Base-by-base conservation (phyloP, 2,329 filamentous ascomycete genomes). In the Pyricularia sp. region DNA sequence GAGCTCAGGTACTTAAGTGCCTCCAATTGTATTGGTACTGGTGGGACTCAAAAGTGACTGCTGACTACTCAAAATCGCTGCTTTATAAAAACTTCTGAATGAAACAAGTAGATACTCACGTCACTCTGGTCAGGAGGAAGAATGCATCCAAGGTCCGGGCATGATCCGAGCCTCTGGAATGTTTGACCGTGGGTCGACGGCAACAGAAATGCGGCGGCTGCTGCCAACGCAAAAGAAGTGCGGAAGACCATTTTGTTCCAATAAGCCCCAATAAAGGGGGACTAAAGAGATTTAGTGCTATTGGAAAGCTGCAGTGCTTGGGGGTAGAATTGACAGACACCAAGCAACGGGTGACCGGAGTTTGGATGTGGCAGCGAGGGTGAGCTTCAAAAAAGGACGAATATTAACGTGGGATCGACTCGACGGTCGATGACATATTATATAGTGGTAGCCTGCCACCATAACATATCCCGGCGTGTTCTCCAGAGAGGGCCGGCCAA, bases 41-140 rank as follows among this genome's bases (percentile, higher is more conserved):
- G 26, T 26, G 26, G 26, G 26, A 26, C 26, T 26, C 26, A 26
- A 26, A 26, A 26, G 2, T 26, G 26, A 26, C 26, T 26, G 26
- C 26, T 26, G 26, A 26, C 2, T 26, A 26, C 26, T 26, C 2
- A 26, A 26, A 26, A 4, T 26, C 2, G 26, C 26, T 26, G 26
- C 26, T 26, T 26, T 26, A 26, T 26, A 26, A 26, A 26, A 26
- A 26, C 26, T 26, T 26, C 26, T 26, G 26, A 26, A 26, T 26
- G 26, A 26, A 26, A 55, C 2, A 44, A 55, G 60, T 44, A 13
- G 28, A 31, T 61, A 62, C 60, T 59, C 55, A 59, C 55, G 71
- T 94, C 90, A 33, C 88, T 86, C 77, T 85, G 82, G 68, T 87
- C 84, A 1, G 84, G 84, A 16, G 84, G 84, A 16, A 87, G 75